Conservation (phyloP, 2,329 filamentous ascomycete species). For the Xylaria sp. region DNA sequence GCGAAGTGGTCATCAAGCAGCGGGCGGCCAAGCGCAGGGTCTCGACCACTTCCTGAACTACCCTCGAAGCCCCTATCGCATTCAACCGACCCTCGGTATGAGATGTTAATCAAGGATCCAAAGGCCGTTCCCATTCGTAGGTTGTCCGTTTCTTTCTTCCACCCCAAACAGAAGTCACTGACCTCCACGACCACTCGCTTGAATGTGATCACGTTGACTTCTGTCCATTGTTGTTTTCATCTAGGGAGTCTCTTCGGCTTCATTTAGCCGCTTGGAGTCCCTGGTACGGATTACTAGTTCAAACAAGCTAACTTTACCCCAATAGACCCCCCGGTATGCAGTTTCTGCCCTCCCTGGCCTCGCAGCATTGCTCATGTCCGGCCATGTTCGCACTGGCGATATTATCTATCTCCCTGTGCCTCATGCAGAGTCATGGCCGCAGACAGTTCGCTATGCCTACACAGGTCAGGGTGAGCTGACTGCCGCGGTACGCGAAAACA, state of each 20-base stretch:
- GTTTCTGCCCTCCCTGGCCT: conserved; percentile 48
- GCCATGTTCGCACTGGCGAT: conserved; percentile 47
- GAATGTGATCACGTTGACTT: not conserved
- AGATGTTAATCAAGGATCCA: conserved; percentile 27
- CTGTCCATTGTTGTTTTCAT: not conserved
- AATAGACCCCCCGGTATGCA: conserved; percentile 44
- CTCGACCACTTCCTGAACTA: conserved; percentile 11
- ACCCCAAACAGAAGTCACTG: not conserved
- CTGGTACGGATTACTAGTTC: not conserved
- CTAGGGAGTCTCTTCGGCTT: not conserved
- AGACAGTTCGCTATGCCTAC: conserved; percentile 53
- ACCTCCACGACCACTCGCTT: not conserved
- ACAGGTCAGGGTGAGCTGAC: conserved; percentile 44
- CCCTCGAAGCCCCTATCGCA: conserved; percentile 1
- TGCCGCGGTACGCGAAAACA: conserved; percentile 46
- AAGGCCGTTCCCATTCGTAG: conserved; percentile 44
- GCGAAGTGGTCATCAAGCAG: conserved; percentile 26
- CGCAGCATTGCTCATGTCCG: conserved; percentile 50
- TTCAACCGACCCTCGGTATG: conserved; percentile 15
- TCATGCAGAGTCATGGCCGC: conserved; percentile 49
- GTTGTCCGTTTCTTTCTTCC: conserved; percentile 25
- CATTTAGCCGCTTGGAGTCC: too few species aligned
- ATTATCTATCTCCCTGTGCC: conserved; percentile 54
- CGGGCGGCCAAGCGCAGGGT: conserved; percentile 21
- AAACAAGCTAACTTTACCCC: conserved; percentile 4